Base-by-base conservation (phyloP, 23 red algal species). In the Cyanidiococcus yangmingshanensis region DNA sequence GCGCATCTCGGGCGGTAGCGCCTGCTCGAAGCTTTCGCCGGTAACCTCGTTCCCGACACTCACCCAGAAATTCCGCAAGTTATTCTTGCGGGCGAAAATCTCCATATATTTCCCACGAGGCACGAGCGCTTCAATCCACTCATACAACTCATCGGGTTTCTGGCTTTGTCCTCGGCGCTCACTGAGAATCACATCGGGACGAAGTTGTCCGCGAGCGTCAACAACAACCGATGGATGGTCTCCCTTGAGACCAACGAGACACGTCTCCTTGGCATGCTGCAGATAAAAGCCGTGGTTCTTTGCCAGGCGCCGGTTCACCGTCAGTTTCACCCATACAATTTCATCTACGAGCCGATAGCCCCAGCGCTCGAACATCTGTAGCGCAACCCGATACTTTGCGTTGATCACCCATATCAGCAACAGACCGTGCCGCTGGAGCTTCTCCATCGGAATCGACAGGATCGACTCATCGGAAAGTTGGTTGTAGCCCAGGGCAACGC, bases 221-320 rank as follows among this genome's bases (percentile, higher is more conserved):
- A 7, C 21, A 7, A 54, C 7, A 15, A 21, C 45, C 12, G 45
- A 54, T 15, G 21, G 45, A 21, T 54, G 12, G 45, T 54, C 21
- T 2, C 78, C 37, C 40, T 68, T 81, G 21, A 81, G 33, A 36
- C 78, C 78, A 34, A 81, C 78, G 45, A 81, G 50, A 41, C 78
- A 81, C 39, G 78, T 58, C 50, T 81, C 78, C n/a, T 81, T 81
- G 7, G 78, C 78, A 41, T 81, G 78, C 34, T 81, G 78, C 50
- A 81, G 68, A 57, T 81, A 81, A 30, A 81, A 81, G 59, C 78
- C 78, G 68, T 81, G 78, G 40, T 81, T 81, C 30, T 81, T 81
- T 1, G 78, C 78, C 59, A 81, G 67, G 26, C 78, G 59, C 39
- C 78, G 59, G 30, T 81, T 40, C 57, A 81, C 78, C 25, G 78